Conservation (phyloP, 148 eudicot genomes). For the Drosera capensis region DNA sequence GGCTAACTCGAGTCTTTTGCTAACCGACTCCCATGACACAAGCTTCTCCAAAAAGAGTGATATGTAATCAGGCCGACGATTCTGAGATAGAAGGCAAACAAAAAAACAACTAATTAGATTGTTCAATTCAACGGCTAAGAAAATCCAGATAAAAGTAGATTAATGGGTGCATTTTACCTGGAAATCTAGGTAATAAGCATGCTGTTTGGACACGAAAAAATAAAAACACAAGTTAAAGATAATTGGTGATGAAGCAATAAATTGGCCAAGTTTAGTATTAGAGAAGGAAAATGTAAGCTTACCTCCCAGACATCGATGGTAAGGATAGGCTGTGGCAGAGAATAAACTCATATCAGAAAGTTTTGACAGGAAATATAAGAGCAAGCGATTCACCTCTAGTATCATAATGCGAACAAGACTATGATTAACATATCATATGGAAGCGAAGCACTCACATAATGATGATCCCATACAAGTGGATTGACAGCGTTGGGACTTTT, state of each 20-base stretch:
- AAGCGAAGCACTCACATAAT: slow-evolving; percentile 40
- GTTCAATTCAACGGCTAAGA: not conserved
- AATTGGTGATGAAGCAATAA: not conserved
- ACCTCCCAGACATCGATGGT: slow-evolving; percentile 96
- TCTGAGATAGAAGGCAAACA: slow-evolving; percentile 25
- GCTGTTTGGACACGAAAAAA: slow-evolving; percentile 27
- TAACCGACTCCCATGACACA: slow-evolving; percentile 84
- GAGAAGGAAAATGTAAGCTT: not conserved
- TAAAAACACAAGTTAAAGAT: not conserved
- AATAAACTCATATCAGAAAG: no score
- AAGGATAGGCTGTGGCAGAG: slow-evolving; percentile 70
- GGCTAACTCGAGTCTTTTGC: slow-evolving; percentile 68
- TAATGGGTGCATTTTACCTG: slow-evolving; percentile 31
- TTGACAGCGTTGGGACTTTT: slow-evolving; percentile 92
- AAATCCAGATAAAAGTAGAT: not conserved
- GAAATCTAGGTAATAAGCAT: slow-evolving; percentile 89
- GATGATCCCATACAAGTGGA: slow-evolving; percentile 88
- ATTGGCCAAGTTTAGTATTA: not conserved
- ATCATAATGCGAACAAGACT: no score
- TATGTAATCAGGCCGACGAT: slow-evolving; percentile 74
- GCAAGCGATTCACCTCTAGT: no score
- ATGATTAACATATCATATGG: not conserved
- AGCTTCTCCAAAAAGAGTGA: slow-evolving; percentile 72
- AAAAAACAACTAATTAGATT: not conserved
- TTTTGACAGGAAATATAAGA: no score